Evolutionary conservation across 495 filamentous ascomycete species (phyloP), one percentile per base, ranked within the genome.

Genomic region (Aspergillus indologenus): DNA sequence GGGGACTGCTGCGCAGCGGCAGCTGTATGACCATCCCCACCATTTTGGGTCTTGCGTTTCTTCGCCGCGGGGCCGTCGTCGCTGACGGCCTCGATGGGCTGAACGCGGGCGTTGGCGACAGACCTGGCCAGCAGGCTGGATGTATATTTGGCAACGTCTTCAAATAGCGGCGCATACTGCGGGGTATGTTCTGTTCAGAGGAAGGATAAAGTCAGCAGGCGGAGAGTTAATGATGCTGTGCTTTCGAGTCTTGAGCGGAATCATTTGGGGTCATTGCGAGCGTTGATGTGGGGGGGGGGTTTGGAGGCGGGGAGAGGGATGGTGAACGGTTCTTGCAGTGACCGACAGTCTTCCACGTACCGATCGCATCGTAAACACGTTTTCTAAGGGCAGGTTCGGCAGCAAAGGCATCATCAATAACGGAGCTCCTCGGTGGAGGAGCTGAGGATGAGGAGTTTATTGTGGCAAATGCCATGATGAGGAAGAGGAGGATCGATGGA

Each of bases 21-120:
- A 71, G 68, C 43, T 65, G 67, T 67, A 65, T 71, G 43, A 69
- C 59, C 55, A 65, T 73, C 52, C 60, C 82, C 12, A 40, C 34
- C 67, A 75, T 81, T 72, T 62, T 81, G 69, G 75, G 80, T 66
- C 77, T 88, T 76, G 64, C 83, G 70, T 69, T 82, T 85, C 80
- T 86, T 78, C 65, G 71, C 68, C 1, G 69, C 66, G 19, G 76
- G 77, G 31, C 70, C 74, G 12, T 78, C 71, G 11, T 79, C 68
- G 22, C 63, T 52, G 40, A 54, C 34, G 17, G 60, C 45, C 48
- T 58, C 45, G 20, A 61, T 53, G 31, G 67, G 59, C 55, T 68
- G 64, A 49, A 64, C 65, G 20, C 65, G 59, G 26, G 68, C 54
- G 51, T 62, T 70, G 50, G 34, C 12, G 34, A 61, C 59, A 59